Conservation (phyloP, 768 basidiomycete species). For the Amylocystis lapponica region DNA sequence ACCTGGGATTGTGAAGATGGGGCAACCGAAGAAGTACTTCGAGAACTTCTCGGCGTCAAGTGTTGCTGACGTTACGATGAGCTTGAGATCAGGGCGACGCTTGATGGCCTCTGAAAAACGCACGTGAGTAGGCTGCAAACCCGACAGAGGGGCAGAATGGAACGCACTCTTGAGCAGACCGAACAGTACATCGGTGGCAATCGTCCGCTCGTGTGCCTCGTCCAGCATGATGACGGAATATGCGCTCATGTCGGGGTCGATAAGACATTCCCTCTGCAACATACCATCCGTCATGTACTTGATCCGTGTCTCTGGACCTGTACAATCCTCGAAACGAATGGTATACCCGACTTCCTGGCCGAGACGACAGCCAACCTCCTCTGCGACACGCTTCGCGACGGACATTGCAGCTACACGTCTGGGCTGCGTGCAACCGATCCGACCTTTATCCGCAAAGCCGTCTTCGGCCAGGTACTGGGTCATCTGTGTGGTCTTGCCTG, state of each 20-base stretch:
- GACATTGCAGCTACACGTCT: slow-evolving; percentile 99
- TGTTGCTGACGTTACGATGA: slow-evolving; percentile 98
- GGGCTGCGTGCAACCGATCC: slow-evolving; percentile 96
- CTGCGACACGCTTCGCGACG: slow-evolving; percentile 96
- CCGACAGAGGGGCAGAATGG: not conserved
- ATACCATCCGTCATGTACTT: slow-evolving; percentile 99
- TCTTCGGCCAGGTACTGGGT: slow-evolving; percentile 95
- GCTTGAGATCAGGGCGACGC: slow-evolving; percentile 89
- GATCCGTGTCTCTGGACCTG: slow-evolving; percentile 96
- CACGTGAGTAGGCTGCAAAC: slow-evolving; percentile 13
- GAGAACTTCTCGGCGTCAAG: slow-evolving; percentile 99
- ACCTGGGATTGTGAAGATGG: slow-evolving; percentile 99
- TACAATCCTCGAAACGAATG: slow-evolving; percentile 99
- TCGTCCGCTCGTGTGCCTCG: slow-evolving; percentile 97
- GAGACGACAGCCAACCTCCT: slow-evolving; percentile 96
- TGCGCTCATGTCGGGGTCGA: slow-evolving; percentile 88
- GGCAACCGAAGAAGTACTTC: slow-evolving; percentile 97
- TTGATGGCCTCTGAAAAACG: slow-evolving; percentile 77
- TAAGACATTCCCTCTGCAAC: slow-evolving; percentile 93
- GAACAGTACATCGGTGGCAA: slow-evolving; percentile 97
- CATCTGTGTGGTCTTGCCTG: slow-evolving; percentile 99
- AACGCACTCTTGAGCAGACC: slow-evolving; percentile 85
- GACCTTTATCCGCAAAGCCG: slow-evolving; percentile 85
- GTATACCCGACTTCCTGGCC: slow-evolving; percentile 98
- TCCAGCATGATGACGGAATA: slow-evolving; percentile 98